Conservation (phyloP, 305 asterid species). For the Fraxinus baroniana region DNA sequence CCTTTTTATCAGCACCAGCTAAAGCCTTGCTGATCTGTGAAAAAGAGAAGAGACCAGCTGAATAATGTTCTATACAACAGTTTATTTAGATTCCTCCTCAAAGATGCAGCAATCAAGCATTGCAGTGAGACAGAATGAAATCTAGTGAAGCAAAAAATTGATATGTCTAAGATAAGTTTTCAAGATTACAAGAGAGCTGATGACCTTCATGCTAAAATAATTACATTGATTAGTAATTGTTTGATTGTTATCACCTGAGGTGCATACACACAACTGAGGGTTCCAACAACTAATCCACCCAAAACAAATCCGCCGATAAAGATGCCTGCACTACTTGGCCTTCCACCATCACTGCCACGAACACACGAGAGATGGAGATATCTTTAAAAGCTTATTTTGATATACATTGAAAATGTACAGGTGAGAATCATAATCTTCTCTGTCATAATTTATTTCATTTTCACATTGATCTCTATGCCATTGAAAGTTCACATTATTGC, state of each 20-base stretch:
- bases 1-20: conserved; percentile 69
- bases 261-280: conserved; percentile 80
- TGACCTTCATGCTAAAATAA: not conserved
- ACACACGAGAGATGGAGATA: conserved; percentile 7
- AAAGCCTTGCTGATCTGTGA: conserved; percentile 71
- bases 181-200: not conserved
- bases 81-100: not conserved
- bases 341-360: conserved; percentile 56
- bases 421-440: not conserved
- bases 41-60: conserved; percentile 3
- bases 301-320: conserved; percentile 83
- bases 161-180: not conserved
- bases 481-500: not conserved
- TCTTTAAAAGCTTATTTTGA: conserved; percentile 11
- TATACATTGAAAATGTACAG: not conserved
- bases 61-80: not conserved
- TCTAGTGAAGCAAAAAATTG: not conserved
- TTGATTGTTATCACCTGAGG: conserved; percentile 61
- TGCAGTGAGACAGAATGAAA: not conserved
- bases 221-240: not conserved
- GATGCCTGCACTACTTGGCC: conserved; percentile 44
- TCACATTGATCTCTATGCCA: not conserved
- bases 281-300: conserved; percentile 77
- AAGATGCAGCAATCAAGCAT: not conserved
- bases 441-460: not conserved